These are phyloP conservation scores for Ophiocytium majus DNA, from an alignment of 352 stramenopile genomes.

Conservation along the genomic window DNA sequence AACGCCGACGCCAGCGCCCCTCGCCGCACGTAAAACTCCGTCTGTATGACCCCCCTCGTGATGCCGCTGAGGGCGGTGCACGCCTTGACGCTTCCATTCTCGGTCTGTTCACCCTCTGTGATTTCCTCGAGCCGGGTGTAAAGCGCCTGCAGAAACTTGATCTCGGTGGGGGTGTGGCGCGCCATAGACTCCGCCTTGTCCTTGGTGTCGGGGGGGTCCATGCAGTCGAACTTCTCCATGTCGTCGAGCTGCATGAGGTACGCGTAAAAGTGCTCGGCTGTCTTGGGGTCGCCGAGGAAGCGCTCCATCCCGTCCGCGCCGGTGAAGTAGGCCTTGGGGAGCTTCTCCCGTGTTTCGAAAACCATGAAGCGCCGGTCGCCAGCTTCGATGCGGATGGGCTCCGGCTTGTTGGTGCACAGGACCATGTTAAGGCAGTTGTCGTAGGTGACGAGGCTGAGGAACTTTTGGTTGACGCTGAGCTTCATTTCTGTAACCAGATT, in stretches of 20 bases:
- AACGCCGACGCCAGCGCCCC: neutral
- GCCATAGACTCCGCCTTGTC: neutral
- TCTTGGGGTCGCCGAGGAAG: neutral
- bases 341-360: neutral
- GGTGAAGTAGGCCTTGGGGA: neutral
- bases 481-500: neutral
- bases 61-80: no score
- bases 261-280: neutral
- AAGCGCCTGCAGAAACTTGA: neutral
- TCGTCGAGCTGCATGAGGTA: neutral
- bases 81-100: neutral
- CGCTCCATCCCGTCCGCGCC: neutral
- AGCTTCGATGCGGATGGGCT: neutral
- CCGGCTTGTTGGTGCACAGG: neutral
- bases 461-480: neutral
- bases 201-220: neutral
- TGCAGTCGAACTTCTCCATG: neutral
- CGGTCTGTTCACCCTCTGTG: neutral
- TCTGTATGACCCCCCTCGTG: no score
- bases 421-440: constrained; percentile 5
- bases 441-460: neutral
- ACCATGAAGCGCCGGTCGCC: neutral
- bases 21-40: no score
- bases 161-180: neutral
- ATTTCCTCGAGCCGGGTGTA: neutral